Conservation (phyloP, 192 early-diverging fungal species). For the Radiomyces spectabilis region DNA sequence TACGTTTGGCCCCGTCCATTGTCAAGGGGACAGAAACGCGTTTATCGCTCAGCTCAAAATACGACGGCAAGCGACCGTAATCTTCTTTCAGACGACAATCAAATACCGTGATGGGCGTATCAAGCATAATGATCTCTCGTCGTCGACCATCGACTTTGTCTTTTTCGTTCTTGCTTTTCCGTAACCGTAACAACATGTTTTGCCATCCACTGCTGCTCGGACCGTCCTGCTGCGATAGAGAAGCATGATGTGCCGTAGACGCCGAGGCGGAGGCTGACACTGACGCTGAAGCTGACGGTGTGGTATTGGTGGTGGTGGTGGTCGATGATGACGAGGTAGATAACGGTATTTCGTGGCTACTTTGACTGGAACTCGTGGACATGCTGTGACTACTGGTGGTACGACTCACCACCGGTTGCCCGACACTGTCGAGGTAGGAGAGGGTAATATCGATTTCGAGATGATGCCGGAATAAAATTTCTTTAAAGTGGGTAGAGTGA, state of each 20-base stretch:
- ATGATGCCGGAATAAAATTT: conserved; percentile 12
- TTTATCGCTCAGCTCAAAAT: conserved; percentile 14
- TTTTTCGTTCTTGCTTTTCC: background rate
- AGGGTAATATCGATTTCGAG: conserved; percentile 9
- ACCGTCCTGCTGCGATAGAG: background rate
- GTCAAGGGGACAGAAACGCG: too few species aligned
- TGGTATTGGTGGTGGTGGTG: background rate
- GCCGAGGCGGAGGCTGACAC: background rate
- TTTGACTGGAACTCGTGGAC: too few species aligned
- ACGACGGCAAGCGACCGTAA: conserved; percentile 18
- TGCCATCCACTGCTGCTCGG: background rate
- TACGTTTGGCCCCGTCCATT: background rate
- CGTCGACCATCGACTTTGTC: background rate
- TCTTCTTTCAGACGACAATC: conserved; percentile 26
- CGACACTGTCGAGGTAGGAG: background rate
- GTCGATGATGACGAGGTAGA: background rate
- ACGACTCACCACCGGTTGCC: background rate
- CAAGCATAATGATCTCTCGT: conserved; percentile 2
- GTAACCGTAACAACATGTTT: background rate
- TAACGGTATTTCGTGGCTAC: background rate
- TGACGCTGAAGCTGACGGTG: background rate
- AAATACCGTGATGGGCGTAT: conserved; percentile 12
- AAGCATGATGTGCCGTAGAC: background rate
- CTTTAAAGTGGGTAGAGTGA: conserved; percentile 15
- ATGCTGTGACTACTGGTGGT: too few species aligned